Evolutionary conservation across 345 rosid genomes (phyloP).

Genomic region (Excoecaria cochinchinensis): DNA sequence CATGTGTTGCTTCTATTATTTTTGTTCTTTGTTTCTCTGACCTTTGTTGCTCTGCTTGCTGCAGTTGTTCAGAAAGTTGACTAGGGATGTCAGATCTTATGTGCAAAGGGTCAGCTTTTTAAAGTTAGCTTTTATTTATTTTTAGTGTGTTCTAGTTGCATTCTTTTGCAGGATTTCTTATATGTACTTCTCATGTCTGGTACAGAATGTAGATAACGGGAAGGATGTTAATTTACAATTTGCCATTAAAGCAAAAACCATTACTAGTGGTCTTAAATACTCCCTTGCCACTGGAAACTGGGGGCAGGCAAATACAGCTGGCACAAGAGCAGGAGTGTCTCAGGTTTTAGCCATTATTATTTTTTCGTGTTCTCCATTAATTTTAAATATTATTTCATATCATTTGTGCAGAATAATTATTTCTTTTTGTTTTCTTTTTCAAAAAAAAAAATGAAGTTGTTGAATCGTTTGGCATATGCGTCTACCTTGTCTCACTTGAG

Average conservation of each 20-base stretch:
- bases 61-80: constrained; percentile 93
- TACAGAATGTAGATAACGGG: constrained; percentile 91
- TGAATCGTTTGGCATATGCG: constrained; percentile 92
- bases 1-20: background rate
- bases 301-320: constrained; percentile 99
- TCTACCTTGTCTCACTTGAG: constrained; percentile 94
- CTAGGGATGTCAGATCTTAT: constrained; percentile 89
- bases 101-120: constrained; percentile 79
- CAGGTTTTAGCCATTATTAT: constrained; percentile 51
- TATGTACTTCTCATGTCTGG: constrained; percentile 24
- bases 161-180: constrained; percentile 14
- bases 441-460: constrained; percentile 47
- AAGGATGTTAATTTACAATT: constrained; percentile 95
- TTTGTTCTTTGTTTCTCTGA: constrained; percentile 2
- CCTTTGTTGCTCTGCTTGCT: constrained; percentile 16
- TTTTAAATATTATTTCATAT: background rate
- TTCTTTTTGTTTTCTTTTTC: background rate
- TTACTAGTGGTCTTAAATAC: constrained; percentile 95
- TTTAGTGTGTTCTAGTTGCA: background rate
- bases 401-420: background rate
- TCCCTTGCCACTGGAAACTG: constrained; percentile 98
- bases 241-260: constrained; percentile 97
- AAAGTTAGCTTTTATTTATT: constrained; percentile 12
- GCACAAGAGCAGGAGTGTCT: constrained; percentile 99
- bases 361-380: background rate